A percentile compares a stretch with the other conserved stretches of the same genome.
phyloP scores from a whole-genome alignment of 805 yeast genomes.

The Starmerella stellata region DNA sequence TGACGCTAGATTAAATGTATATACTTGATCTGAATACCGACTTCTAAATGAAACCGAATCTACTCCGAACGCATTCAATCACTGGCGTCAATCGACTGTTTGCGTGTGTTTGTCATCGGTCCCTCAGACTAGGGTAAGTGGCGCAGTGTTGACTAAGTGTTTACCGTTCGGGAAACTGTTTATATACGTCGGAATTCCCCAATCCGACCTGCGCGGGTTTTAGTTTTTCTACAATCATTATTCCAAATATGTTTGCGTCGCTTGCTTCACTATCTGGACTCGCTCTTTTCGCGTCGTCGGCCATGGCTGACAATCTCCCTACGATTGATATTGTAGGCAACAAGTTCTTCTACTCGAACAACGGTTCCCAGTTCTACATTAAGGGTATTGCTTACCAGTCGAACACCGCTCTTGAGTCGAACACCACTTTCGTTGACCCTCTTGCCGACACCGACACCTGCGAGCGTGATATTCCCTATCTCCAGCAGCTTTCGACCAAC shows the following conservation, averaged over 20 bases:
- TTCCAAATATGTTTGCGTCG: slow-evolving; percentile 17
- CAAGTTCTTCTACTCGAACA: slow-evolving; percentile 54
- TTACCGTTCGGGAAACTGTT: not conserved
- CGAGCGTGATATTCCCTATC: slow-evolving; percentile 65
- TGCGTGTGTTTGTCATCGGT: too few species aligned
- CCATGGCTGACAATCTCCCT: slow-evolving; percentile 25
- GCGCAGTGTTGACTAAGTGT: slow-evolving; percentile 1
- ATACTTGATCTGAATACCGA: too few species aligned
- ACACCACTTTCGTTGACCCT: slow-evolving; percentile 52
- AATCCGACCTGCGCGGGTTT: not conserved
- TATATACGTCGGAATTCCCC: not conserved
- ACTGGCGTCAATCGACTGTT: too few species aligned
- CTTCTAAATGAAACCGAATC: too few species aligned
- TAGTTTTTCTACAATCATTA: not conserved
- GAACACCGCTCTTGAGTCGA: slow-evolving; percentile 29
- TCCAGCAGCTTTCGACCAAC: slow-evolving; percentile 51
- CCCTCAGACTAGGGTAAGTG: not conserved
- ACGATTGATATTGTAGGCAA: slow-evolving; percentile 48
- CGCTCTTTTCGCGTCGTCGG: slow-evolving; percentile 3
- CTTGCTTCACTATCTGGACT: slow-evolving; percentile 13
- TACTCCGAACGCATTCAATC: too few species aligned
- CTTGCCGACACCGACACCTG: slow-evolving; percentile 54
- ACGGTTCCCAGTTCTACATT: slow-evolving; percentile 69
- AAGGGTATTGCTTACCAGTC: slow-evolving; percentile 82
- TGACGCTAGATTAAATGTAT: too few species aligned